These are phyloP conservation scores for Aspergillus clavatus DNA, from an alignment of 2,329 filamentous ascomycete genomes.

Conservation along the genomic window DNA sequence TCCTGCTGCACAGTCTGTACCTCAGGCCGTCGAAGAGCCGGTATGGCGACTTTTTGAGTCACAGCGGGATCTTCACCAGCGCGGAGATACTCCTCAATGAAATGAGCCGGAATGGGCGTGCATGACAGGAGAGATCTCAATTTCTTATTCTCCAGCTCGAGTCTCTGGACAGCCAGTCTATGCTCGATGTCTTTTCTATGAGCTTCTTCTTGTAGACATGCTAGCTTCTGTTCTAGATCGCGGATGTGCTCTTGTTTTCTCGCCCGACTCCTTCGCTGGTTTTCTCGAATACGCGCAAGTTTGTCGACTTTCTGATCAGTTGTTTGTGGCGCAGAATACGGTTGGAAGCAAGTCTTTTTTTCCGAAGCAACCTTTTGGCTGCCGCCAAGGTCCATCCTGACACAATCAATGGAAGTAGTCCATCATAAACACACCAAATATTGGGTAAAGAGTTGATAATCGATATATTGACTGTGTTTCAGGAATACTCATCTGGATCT, in stretches of 20 bases:
- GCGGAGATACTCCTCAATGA: slow-evolving; percentile 26
- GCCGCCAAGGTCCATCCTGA: neutral
- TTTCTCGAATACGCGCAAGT: slow-evolving; percentile 40
- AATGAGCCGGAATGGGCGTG: slow-evolving; percentile 20
- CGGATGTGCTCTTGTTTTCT: slow-evolving; percentile 33
- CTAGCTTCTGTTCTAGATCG: slow-evolving; percentile 33
- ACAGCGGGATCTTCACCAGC: slow-evolving; percentile 14
- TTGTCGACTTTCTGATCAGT: slow-evolving; percentile 22
- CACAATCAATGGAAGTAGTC: neutral
- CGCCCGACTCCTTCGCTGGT: slow-evolving; percentile 36
- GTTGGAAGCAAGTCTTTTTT: neutral
- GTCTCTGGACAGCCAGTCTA: slow-evolving; percentile 28
- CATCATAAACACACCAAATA: neutral
- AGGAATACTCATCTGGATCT: too few relatives aligned
- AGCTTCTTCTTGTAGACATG: slow-evolving; percentile 22
- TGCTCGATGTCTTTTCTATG: slow-evolving; percentile 32
- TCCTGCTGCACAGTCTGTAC: neutral
- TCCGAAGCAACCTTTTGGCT: slow-evolving; percentile 11
- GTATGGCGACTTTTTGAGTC: slow-evolving; percentile 33
- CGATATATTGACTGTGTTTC: too few relatives aligned
- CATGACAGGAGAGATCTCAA: slow-evolving; percentile 23
- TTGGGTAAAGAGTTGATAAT: neutral
- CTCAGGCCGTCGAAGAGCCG: slow-evolving; percentile 20
- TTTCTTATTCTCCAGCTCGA: slow-evolving; percentile 32
- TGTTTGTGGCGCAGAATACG: neutral